Base-by-base conservation (phyloP, 1,284 basidiomycete genomes). In the Trametes hirsuta region DNA sequence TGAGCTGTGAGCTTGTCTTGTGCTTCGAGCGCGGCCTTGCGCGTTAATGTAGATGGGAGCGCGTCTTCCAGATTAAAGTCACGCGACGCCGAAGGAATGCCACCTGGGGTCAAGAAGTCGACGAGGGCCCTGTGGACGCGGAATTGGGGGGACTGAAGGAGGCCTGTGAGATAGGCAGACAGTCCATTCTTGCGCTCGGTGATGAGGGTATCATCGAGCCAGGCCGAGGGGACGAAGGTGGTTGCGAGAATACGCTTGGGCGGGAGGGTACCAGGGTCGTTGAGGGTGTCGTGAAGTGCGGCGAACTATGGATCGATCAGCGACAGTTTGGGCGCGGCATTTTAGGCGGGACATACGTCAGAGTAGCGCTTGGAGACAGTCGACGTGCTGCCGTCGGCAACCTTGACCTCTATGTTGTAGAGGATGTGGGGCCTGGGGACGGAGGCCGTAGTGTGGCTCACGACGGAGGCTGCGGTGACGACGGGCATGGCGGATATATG, bases 151-250 rank as follows among this genome's bases (percentile, higher is more conserved):
- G 70, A 62, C 9, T 56, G 44, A 4, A 81, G 66, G 47, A 83
- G 68, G 35, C 72, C 69, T 49, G 72, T 72, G 51, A 84, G 72
- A 63, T 84, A 84, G 18, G 70, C 69, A 35, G 73, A 69, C 12
- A 84, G 69, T 4, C 81, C 83, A 15, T 68, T 66, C 69, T 82
- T 85, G 66, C 83, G 81, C 65, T 83, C 84, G 0, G 77, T 67
- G 61, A 84, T 81, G 46, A 84, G 77, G 14, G 74, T 60, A 61
- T 84, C 82, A 66, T 84, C 81, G 24, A 80, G 72, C 82, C 82
- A 83, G n/a, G 81, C 80, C 4, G 78, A 79, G 0, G 81, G 82
- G 22, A 82, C 56, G 65, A 84, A 80, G 2, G 77, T 74, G 4
- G 79, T 83, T 30, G 74, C 70, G 12, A 84, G 69, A 49, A 81